Evolutionary conservation across 179 eudicot genomes (phyloP).

Genomic region (Beta corolliflora): DNA sequence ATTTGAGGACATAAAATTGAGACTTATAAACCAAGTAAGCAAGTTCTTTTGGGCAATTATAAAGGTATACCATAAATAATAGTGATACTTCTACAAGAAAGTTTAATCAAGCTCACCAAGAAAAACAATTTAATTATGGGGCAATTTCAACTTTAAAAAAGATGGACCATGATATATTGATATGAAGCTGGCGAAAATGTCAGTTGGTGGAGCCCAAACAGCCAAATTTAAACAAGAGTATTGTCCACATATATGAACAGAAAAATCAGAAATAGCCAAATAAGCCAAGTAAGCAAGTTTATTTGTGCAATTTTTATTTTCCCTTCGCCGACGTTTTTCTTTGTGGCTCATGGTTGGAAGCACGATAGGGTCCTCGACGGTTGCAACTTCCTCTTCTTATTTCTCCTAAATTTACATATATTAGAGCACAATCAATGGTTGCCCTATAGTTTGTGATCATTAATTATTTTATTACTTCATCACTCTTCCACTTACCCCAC

Average conservation of each 20-base stretch:
- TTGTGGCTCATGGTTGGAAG: conserved; percentile 10
- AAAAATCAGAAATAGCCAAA: neutral
- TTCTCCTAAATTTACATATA: neutral
- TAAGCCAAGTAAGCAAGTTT: neutral
- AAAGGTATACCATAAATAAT: too few relatives aligned
- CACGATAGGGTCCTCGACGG: conserved; percentile 11
- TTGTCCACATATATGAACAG: conserved; percentile 13
- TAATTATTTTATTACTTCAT: too few relatives aligned
- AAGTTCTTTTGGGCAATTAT: too few relatives aligned
- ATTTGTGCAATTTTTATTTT: neutral
- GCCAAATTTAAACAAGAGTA: neutral
- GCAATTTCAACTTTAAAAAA: too few relatives aligned
- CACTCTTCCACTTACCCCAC: too few relatives aligned
- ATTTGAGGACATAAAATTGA: too few relatives aligned
- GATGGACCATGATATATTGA: neutral
- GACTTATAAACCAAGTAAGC: too few relatives aligned
- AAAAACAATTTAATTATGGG: too few relatives aligned
- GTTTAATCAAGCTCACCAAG: too few relatives aligned
- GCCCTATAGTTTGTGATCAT: too few relatives aligned
- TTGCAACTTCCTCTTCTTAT: neutral
- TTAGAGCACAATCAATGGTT: too few relatives aligned
- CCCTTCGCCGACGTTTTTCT: conserved; percentile 7
- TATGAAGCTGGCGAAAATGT: neutral
- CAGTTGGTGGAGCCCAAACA: neutral
- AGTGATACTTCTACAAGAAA: too few relatives aligned